A percentile compares a stretch with the other conserved stretches of the same genome.
These are phyloP conservation scores for Fusarium clavum DNA, from an alignment of 2,329 filamentous ascomycete species.

Conservation along the genomic window DNA sequence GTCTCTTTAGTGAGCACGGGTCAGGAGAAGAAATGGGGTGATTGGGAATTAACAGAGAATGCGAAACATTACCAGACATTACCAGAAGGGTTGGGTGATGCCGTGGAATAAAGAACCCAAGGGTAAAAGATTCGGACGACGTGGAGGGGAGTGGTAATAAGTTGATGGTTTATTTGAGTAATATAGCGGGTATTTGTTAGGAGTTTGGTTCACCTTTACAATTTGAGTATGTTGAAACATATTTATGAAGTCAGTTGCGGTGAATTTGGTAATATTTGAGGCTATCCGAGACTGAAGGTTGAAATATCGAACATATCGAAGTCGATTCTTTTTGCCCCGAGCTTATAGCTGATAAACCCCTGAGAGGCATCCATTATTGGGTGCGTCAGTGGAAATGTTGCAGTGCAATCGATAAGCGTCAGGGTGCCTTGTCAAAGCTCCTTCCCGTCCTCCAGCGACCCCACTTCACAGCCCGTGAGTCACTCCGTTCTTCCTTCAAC, in stretches of 20 bases:
- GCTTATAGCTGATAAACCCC: too few species aligned
- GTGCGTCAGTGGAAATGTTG: too few species aligned
- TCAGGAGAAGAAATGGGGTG: conserved; percentile 26
- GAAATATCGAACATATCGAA: too few species aligned
- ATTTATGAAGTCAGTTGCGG: not conserved
- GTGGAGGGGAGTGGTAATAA: not conserved
- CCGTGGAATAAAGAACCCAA: too few species aligned
- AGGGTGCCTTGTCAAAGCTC: not conserved
- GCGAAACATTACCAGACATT: too few species aligned
- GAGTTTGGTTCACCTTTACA: not conserved
- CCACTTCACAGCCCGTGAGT: not conserved
- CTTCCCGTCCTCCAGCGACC: not conserved
- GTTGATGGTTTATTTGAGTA: not conserved
- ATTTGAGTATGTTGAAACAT: too few species aligned
- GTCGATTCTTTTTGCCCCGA: too few species aligned
- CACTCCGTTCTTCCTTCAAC: not conserved
- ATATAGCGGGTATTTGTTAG: not conserved
- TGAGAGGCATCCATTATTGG: too few species aligned
- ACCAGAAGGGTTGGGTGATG: too few species aligned
- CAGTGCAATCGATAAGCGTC: too few species aligned
- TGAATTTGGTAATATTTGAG: not conserved
- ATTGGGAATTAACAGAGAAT: conserved; percentile 15
- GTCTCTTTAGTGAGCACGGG: not conserved
- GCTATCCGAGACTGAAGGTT: too few species aligned
- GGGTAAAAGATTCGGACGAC: too few species aligned